phyloP scores from a whole-genome alignment of 2,329 filamentous ascomycete genomes.

The Ceratocystis colombiana region DNA sequence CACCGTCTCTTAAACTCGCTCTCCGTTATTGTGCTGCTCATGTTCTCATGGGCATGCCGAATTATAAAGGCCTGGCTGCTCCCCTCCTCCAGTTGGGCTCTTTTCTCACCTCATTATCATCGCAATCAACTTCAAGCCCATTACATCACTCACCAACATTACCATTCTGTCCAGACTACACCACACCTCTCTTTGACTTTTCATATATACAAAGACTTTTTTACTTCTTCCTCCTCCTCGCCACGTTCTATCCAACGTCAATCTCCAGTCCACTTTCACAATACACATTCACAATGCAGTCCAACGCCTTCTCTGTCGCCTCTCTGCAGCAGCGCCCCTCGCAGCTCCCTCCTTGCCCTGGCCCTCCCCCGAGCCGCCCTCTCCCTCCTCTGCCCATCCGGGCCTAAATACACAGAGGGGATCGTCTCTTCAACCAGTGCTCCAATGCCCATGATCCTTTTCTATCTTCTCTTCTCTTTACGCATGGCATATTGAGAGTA shows the following conservation, averaged over 20 bases:
- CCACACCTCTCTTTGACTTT: background rate
- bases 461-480: background rate
- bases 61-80: constrained; percentile 13
- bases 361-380: constrained; percentile 54
- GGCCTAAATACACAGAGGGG: constrained; percentile 34
- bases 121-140: background rate
- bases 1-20: background rate
- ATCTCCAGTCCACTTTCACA: constrained; percentile 26
- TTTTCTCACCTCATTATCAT: background rate
- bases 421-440: background rate
- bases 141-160: background rate
- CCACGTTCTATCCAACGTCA: too few species aligned
- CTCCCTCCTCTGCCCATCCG: constrained; percentile 56
- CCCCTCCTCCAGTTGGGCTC: background rate
- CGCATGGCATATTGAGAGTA: too few species aligned
- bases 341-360: constrained; percentile 57
- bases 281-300: constrained; percentile 23
- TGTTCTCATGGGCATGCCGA: background rate
- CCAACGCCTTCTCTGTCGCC: constrained; percentile 21
- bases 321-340: constrained; percentile 47
- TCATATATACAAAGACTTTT: too few species aligned
- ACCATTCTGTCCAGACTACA: background rate
- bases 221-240: too few species aligned
- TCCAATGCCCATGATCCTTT: background rate
- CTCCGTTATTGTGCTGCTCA: background rate